phyloP scores from a whole-genome alignment of 2,329 filamentous ascomycete species.

The Leptographium flavum region DNA sequence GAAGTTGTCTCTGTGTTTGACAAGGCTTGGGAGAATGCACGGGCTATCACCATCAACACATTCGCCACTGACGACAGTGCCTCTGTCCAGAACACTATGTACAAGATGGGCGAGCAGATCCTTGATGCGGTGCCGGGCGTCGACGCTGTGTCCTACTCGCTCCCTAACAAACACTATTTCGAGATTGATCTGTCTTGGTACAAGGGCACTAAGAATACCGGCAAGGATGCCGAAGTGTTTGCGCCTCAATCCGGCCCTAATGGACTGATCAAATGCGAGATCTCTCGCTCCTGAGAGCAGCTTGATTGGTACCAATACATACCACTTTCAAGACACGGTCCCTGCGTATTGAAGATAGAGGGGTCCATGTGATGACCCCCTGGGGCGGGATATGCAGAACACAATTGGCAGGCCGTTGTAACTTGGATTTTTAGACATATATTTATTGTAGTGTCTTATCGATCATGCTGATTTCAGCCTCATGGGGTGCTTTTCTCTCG shows the following conservation, averaged over 20 bases:
- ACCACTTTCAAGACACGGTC: background rate
- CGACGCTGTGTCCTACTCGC: conserved; percentile 60
- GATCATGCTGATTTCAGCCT: no score
- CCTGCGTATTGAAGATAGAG: background rate
- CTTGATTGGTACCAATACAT: no score
- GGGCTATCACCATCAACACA: conserved; percentile 73
- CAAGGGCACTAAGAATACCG: conserved; percentile 88
- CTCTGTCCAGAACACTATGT: conserved; percentile 95
- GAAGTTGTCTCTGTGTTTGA: conserved; percentile 55
- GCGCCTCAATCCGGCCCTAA: conserved; percentile 88
- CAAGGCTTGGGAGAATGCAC: conserved; percentile 61
- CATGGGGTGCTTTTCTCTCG: no score
- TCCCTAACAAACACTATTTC: conserved; percentile 99
- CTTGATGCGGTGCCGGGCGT: conserved; percentile 60
- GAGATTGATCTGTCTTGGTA: conserved; percentile 96
- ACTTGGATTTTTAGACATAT: no score
- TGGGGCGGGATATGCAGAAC: no score
- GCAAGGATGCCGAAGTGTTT: conserved; percentile 89
- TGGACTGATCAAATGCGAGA: conserved; percentile 88
- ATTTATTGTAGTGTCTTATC: no score
- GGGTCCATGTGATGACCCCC: no score
- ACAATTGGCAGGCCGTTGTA: no score
- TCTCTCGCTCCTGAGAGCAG: conserved; percentile 35
- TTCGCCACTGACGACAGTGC: conserved; percentile 86
- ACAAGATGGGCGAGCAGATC: conserved; percentile 91